Base-by-base conservation (phyloP, 495 filamentous ascomycete species). In the Penicillium simplicissimum region DNA sequence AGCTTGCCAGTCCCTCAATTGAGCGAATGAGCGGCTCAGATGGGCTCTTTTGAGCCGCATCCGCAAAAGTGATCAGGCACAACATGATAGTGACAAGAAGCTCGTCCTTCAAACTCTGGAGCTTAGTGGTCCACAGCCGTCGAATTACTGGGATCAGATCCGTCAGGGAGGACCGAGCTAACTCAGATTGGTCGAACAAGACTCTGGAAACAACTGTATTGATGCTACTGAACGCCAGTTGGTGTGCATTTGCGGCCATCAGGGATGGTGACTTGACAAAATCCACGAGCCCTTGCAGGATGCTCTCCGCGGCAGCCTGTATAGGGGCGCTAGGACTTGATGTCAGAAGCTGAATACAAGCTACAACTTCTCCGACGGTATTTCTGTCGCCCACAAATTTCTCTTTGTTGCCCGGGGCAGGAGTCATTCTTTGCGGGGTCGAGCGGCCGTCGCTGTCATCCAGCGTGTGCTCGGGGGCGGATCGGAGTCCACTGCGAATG, bases 301-400 rank as follows among this genome's bases (percentile, higher is more conserved):
- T 81, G 40, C 72, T 78, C 49, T 82, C 77, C 23, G 85, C 83
- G 59, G 81, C 80, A 21, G 81, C 76, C 31, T 85, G 75, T 31
- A 96, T 68, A 13, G 91, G 91, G 14, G 90, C 88, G 72, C 90
- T 93, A 8, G 91, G 80, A 5, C 85, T 80, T 42, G 83, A 80
- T 11, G 82, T 78, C n/a, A 96, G 79, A 37, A 83, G 74, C 57
- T 83, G 83, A 42, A 96, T 78, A 72, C 88, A 91, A 31, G 81
- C 65, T 35, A 94, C 61, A 40, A 90, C 80, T 64, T 91, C 87
- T 58, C 84, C 79, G 15, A 76, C 64, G 47, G 70, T 71, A 65
- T 70, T 74, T 35, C 65, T 76, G 57, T 74, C 64, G 28, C 66
- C 65, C 43, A 63, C 60, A 8, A 63, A 58, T 40, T 65, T 73